phyloP scores from a whole-genome alignment of 1,284 basidiomycete genomes.

The Fomitopsis betulina region DNA sequence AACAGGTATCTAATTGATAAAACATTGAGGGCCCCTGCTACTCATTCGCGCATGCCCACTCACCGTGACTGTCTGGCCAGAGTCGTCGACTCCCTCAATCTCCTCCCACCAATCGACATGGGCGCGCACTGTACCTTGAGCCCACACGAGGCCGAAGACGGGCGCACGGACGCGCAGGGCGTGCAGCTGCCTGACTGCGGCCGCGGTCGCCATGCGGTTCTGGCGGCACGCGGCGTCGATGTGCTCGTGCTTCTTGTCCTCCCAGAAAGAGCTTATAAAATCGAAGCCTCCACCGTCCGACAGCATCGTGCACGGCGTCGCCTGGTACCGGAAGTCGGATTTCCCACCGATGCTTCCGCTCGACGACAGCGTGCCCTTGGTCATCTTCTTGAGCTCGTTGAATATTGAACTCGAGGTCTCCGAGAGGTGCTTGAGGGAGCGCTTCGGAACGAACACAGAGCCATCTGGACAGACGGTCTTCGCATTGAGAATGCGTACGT shows the following conservation, averaged over 20 bases:
- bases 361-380: constrained; percentile 26
- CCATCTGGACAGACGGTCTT: constrained; percentile 45
- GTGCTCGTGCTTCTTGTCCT: constrained; percentile 53
- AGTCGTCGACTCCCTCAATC: constrained; percentile 6
- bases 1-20: constrained; percentile 24
- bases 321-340: constrained; percentile 48
- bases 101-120: constrained; percentile 50
- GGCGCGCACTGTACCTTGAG: constrained; percentile 45
- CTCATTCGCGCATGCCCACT: constrained; percentile 23
- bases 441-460: constrained; percentile 39
- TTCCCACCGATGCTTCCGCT: constrained; percentile 31
- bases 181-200: constrained; percentile 45
- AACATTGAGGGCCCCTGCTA: background rate
- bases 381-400: constrained; percentile 37
- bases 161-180: constrained; percentile 42
- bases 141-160: constrained; percentile 52
- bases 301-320: constrained; percentile 42
- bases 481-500: constrained; percentile 37
- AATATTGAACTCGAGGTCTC: constrained; percentile 40
- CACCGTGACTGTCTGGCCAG: constrained; percentile 20
- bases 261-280: constrained; percentile 49
- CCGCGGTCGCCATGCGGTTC: constrained; percentile 52
- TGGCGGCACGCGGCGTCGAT: constrained; percentile 53
- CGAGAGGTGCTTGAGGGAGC: constrained; percentile 34
- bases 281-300: constrained; percentile 44